phyloP scores from a whole-genome alignment of 768 basidiomycete species.

The Mycena kentingensis region DNA sequence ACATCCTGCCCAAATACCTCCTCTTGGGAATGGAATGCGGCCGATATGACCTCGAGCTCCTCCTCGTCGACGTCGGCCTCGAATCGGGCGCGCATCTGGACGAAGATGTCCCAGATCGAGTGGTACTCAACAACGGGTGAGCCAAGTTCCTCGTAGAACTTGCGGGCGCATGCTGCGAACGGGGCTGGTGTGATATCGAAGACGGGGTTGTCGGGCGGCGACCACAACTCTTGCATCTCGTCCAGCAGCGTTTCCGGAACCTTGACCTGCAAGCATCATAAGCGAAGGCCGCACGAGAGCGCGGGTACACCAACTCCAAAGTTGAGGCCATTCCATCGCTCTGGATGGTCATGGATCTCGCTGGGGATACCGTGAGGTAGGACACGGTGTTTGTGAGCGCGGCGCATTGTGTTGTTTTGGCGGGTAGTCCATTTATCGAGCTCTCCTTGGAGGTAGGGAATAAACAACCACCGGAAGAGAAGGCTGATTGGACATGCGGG shows the following conservation, averaged over 20 bases:
- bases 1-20: too few relatives aligned
- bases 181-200: slow-evolving; percentile 34
- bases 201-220: slow-evolving; percentile 28
- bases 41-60: too few relatives aligned
- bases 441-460: slow-evolving; percentile 44
- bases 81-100: not conserved
- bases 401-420: slow-evolving; percentile 27
- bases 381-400: slow-evolving; percentile 35
- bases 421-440: slow-evolving; percentile 31
- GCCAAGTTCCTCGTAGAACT: slow-evolving; percentile 18
- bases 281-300: too few relatives aligned
- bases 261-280: too few relatives aligned
- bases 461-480: slow-evolving; percentile 43
- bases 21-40: too few relatives aligned
- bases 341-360: slow-evolving; percentile 32
- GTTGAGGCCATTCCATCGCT: too few relatives aligned
- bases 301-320: too few relatives aligned
- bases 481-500: slow-evolving; percentile 28
- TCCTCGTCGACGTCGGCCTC: too few relatives aligned
- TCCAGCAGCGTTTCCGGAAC: slow-evolving; percentile 19
- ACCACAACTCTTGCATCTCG: slow-evolving; percentile 28
- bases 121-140: slow-evolving; percentile 9
- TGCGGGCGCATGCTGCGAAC: slow-evolving; percentile 17
- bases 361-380: slow-evolving; percentile 43
- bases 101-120: slow-evolving; percentile 21